Conservation (phyloP, 805 yeast genomes). For the Lipomyces sp. region DNA sequence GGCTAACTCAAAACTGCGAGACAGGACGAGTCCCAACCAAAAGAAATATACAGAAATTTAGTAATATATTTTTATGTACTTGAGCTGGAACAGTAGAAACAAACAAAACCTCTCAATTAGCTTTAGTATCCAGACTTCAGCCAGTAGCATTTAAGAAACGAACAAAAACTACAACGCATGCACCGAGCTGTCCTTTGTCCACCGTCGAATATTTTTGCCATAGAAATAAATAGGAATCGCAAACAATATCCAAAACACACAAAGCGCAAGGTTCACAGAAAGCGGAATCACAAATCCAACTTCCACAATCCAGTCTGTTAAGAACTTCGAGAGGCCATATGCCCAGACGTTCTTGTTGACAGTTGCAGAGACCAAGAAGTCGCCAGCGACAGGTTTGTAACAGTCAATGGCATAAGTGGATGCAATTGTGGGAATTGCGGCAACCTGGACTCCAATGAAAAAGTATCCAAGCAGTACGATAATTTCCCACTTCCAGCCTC, state of each 20-base stretch:
- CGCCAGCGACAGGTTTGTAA: neutral
- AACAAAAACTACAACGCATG: neutral
- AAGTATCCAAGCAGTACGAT: neutral
- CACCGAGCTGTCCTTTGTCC: slow-evolving; percentile 1
- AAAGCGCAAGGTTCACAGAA: neutral
- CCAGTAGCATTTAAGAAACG: too few species aligned
- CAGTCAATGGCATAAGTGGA: neutral
- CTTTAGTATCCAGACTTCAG: too few species aligned
- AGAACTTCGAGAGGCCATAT: neutral
- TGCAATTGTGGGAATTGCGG: neutral
- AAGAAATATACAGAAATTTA: too few species aligned
- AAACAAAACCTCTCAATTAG: too few species aligned
- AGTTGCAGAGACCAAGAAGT: neutral
- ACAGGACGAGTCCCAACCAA: too few species aligned
- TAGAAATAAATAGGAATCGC: neutral
- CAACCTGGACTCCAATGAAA: neutral
- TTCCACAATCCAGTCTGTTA: neutral
- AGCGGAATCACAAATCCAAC: neutral
- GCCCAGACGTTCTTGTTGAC: neutral
- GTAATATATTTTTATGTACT: too few species aligned
- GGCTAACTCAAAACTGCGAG: too few species aligned
- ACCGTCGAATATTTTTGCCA: slow-evolving; percentile 2
- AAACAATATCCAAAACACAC: neutral
- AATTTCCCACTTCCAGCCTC: neutral
- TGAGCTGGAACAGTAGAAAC: too few species aligned